Percentiles rank a stretch among this genome's conserved stretches.
Evolutionary conservation across 2,329 filamentous ascomycete species (phyloP).

Genomic region (Alternaria ventricosa): DNA sequence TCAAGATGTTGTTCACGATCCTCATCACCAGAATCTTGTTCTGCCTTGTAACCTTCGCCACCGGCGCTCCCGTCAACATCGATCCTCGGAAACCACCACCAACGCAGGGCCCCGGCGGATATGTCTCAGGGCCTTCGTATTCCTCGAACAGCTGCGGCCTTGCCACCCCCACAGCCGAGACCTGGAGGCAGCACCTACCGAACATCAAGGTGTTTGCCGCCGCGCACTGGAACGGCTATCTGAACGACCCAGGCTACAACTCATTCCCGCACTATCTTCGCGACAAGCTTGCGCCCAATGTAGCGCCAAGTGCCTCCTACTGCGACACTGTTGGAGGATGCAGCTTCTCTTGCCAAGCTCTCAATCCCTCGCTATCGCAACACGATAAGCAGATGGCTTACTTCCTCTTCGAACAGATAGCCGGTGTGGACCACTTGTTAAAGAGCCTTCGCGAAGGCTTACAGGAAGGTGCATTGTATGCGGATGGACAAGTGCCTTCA

Average conservation of each 20-base stretch:
- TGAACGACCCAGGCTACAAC: background rate
- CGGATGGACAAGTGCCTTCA: background rate
- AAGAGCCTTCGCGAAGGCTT: background rate
- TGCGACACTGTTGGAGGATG: conserved; percentile 6
- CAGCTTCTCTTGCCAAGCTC: background rate
- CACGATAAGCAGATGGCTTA: conserved; percentile 8
- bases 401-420: conserved; percentile 9
- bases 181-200: background rate
- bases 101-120: background rate
- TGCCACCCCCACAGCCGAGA: background rate
- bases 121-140: background rate
- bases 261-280: background rate
- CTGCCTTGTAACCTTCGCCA: background rate
- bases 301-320: background rate
- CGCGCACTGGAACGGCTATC: background rate
- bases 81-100: background rate
- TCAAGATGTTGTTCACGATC: background rate
- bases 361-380: background rate
- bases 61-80: background rate
- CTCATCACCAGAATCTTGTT: background rate
- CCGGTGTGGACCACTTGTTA: background rate
- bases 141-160: background rate
- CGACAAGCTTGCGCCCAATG: background rate
- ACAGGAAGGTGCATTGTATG: background rate
- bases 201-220: background rate